Conservation (phyloP, 2,329 filamentous ascomycete genomes). For the Camptophora hylomeconis region DNA sequence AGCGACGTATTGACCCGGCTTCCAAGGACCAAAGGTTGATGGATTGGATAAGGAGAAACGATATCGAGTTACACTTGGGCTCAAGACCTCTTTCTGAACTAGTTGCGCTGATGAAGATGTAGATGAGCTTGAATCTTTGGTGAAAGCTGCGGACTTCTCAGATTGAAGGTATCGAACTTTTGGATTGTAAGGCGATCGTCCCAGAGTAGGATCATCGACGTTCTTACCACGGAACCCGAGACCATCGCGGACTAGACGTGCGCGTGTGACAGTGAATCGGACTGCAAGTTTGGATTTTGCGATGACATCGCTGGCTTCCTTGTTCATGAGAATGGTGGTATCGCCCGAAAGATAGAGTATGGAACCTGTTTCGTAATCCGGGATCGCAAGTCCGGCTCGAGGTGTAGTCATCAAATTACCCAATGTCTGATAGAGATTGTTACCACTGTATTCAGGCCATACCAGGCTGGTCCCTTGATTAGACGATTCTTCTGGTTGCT, state of each 20-base stretch:
- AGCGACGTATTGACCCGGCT: constrained; percentile 64
- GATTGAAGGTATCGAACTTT: constrained; percentile 49
- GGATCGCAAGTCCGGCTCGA: constrained; percentile 55
- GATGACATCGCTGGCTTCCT: constrained; percentile 48
- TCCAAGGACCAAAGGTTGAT: constrained; percentile 36
- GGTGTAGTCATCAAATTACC: constrained; percentile 62
- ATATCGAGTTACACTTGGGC: constrained; percentile 56
- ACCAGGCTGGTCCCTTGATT: constrained; percentile 38
- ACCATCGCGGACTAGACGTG: constrained; percentile 49
- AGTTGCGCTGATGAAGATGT: constrained; percentile 26
- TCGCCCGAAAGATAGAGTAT: constrained; percentile 62
- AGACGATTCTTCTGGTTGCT: constrained; percentile 33
- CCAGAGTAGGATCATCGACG: constrained; percentile 17
- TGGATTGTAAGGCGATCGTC: constrained; percentile 64
- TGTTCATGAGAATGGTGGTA: constrained; percentile 52
- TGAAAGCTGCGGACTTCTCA: constrained; percentile 34
- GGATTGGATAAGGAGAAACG: constrained; percentile 32
- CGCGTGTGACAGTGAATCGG: constrained; percentile 48
- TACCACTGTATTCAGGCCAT: constrained; percentile 78
- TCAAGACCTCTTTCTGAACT: constrained; percentile 44
- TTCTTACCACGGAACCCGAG: constrained; percentile 52
- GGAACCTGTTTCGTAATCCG: constrained; percentile 59
- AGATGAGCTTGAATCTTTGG: background rate
- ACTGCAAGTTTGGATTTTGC: constrained; percentile 61
- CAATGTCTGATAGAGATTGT: constrained; percentile 69